Percentiles rank a stretch among this genome's conserved stretches.
These are phyloP conservation scores for Lentinula edodes DNA, from an alignment of 768 basidiomycete species.

Conservation along the genomic window DNA sequence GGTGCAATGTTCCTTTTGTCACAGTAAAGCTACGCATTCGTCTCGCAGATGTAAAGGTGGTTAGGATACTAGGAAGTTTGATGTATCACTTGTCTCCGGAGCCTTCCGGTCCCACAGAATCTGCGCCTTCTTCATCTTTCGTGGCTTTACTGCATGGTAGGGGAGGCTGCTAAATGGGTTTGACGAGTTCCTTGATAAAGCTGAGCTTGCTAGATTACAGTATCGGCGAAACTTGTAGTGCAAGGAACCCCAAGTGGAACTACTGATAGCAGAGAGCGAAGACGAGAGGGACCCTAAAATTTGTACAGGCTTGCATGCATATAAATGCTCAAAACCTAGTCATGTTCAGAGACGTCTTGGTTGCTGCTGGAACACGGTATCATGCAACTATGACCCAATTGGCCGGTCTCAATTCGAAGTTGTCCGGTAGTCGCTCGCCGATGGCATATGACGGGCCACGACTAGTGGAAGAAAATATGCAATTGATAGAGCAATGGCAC, in stretches of 20 bases:
- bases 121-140: constrained; percentile 29
- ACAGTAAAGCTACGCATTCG: constrained; percentile 47
- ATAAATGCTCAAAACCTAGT: constrained; percentile 37
- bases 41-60: constrained; percentile 55
- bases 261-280: constrained; percentile 69
- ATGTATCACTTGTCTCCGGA: constrained; percentile 37
- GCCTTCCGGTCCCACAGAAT: constrained; percentile 19
- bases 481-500: constrained; percentile 72
- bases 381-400: constrained; percentile 68
- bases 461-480: constrained; percentile 29
- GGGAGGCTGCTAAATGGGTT: constrained; percentile 50
- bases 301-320: constrained; percentile 55
- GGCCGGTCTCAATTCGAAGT: constrained; percentile 61
- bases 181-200: constrained; percentile 59
- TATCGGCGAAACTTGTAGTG: constrained; percentile 68
- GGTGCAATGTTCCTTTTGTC: constrained; percentile 73
- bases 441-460: constrained; percentile 1
- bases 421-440: constrained; percentile 41
- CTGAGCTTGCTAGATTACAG: constrained; percentile 54
- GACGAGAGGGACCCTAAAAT: constrained; percentile 59
- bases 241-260: constrained; percentile 46
- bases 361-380: constrained; percentile 64
- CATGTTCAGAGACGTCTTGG: constrained; percentile 58
- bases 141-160: constrained; percentile 52
- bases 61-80: constrained; percentile 52